Conservation (phyloP, 805 yeast species). For the Candida khao-thaluensis region DNA sequence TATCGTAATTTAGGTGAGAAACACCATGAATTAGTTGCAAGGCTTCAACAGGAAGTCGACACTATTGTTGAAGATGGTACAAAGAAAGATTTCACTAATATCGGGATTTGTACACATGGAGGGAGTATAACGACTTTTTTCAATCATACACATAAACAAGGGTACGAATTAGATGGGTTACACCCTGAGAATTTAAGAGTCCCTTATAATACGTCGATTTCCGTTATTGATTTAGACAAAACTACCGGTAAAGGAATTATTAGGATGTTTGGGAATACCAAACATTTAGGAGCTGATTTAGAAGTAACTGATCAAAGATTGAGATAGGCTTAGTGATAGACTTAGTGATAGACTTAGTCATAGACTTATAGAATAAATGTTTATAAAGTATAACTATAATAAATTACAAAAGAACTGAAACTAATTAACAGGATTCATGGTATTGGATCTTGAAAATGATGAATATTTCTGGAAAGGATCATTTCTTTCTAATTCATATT, state of each 20-base stretch:
- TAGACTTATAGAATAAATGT: too few species aligned
- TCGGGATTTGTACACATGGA: constrained; percentile 73
- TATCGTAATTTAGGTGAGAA: constrained; percentile 70
- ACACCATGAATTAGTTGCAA: constrained; percentile 39
- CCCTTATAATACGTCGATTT: constrained; percentile 75
- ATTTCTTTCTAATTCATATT: constrained; percentile 38
- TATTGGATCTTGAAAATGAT: constrained; percentile 38
- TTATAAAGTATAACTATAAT: too few species aligned
- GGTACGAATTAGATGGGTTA: constrained; percentile 40
- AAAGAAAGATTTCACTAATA: constrained; percentile 41
- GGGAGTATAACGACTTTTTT: constrained; percentile 69
- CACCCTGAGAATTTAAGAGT: constrained; percentile 44
- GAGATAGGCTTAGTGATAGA: too few species aligned
- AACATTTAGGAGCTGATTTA: constrained; percentile 60
- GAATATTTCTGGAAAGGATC: constrained; percentile 43
- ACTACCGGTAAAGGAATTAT: constrained; percentile 43
- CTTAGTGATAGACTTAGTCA: too few species aligned
- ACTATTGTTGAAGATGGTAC: constrained; percentile 38
- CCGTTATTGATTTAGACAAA: constrained; percentile 58
- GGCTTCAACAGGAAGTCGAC: constrained; percentile 52
- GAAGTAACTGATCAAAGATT: constrained; percentile 49
- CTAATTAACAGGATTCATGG: constrained; percentile 22
- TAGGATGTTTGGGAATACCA: constrained; percentile 60
- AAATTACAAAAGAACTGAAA: too few species aligned
- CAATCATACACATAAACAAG: constrained; percentile 46